These are phyloP conservation scores for Berkeleyomyces basicola DNA, from an alignment of 2,329 filamentous ascomycete species.

Conservation along the genomic window DNA sequence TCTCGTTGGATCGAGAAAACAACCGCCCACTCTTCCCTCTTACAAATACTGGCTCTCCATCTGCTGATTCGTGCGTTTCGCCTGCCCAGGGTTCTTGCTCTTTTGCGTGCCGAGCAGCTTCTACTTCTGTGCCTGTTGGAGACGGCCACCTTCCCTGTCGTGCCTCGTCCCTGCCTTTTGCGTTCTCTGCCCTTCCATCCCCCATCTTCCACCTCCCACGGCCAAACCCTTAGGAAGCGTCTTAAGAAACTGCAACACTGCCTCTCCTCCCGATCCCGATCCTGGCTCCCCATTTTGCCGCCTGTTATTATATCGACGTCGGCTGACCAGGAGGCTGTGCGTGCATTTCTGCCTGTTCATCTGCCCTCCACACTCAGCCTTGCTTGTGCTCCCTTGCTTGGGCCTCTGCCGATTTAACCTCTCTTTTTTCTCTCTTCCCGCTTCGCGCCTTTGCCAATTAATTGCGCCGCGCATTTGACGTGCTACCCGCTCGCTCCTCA, in stretches of 20 bases:
- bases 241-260: too few species aligned
- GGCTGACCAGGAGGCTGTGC: too few species aligned
- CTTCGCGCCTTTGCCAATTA: background rate
- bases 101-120: background rate
- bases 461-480: constrained; percentile 4
- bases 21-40: background rate
- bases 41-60: background rate
- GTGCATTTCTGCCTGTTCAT: too few species aligned
- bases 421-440: background rate
- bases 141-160: background rate
- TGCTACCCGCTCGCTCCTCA: background rate
- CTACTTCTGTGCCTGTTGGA: background rate
- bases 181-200: too few species aligned
- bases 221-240: background rate
- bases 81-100: background rate
- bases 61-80: background rate
- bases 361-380: background rate
- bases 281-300: background rate
- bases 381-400: background rate
- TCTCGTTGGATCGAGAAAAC: too few species aligned
- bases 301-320: background rate
- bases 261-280: too few species aligned
- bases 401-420: background rate
- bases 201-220: background rate
- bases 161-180: too few species aligned